Evolutionary conservation across 1,139 yeast genomes (phyloP), one percentile per base, ranked within the genome.

Genomic region (Geotrichum siamense): DNA sequence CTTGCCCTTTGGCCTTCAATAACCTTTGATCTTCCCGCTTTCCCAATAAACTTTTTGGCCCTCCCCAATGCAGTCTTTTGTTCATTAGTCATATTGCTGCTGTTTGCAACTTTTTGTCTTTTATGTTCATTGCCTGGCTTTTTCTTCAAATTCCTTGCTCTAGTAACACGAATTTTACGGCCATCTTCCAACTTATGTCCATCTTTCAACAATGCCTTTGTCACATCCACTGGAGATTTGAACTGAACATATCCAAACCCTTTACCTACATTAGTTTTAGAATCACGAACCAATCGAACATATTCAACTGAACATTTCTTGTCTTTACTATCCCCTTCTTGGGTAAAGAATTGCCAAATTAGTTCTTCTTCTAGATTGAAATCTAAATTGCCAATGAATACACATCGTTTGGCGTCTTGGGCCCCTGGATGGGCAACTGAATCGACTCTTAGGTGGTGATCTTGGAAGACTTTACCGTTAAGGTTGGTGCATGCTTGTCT

Each of bases 241-340:
- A 89, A 93, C 64, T 91, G 97, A 27, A 93, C 87, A 62, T 87
- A 84, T 3, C 96, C 98, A 68, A 93, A 89, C 3, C 99, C 99
- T 66, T 91, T 93, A 54, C 98, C 99, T 51, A 91, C 71, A 57
- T 93, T 91, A 23, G 97, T 91, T 65, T 85, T 85, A 16, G 94
- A 68, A 62, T 93, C 98, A 59, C 99, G 78, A 28, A 93, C 76
- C 43, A 93, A 74, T 61, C 99, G 76, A 21, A 89, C 96, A 51
- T 85, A 81, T 61, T 87, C 96, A 44, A 93, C 81, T 6, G 27
- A 12, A n/a, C 34, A 30, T 9, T 17, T 8, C 34, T 75, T 75
- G 38, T 86, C 87, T 53, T 81, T 72, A 2, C 61, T 54, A 53
- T 71, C 74, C 3, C 21, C 27, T 5, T n/a, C n/a, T 13, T 13